Base-by-base conservation (phyloP, 805 yeast genomes). In the Metschnikowia santaceciliae region DNA sequence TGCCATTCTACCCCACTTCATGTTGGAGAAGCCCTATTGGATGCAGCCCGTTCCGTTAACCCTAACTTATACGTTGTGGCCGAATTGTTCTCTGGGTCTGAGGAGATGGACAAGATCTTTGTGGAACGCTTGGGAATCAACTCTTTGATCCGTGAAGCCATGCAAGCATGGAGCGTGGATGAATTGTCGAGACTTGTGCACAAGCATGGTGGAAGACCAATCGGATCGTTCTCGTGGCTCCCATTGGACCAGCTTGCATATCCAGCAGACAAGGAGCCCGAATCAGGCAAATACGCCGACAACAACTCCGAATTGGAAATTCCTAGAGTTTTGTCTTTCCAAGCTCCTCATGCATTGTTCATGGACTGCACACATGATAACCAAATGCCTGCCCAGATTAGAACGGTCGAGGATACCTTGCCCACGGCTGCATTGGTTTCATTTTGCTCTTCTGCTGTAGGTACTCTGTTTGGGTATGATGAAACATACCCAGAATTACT, bases 331-430 rank as follows among this genome's bases (percentile, higher is more conserved):
- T 74, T 92, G 43, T 75, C 83, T 1, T 76, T 85, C 3, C 80
- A 84, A 41, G 82, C 84, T n/a, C 95, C 96, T 3, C 97, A 90
- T 69, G 97, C 98, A 0, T 74, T 94, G 59, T 86, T 92, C 60
- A 92, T 94, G 97, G 98, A 94, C 64, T 92, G 97, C 62, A 91
- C 98, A 1, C 99, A 92, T 66, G 99, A 92, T 67, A 92, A 92
- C 63, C 94, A 90, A 69, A 85, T 83, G 19, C 96, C 97, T 1
- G 79, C 77, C 40, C 95, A 92, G 59, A 90, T 87, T 69, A 81
- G 98, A 64, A 90, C 97, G 0, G 86, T 89, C 1, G 97, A 91
- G 63, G 99, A 92, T 62, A 91, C 98, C 0, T 75, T 92, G 40
- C 96, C 97, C 8, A 92, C 87, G 61, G 97, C 97, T 3, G 99